Conservation (phyloP, 305 asterid species). For the Solanum hybrid region DNA sequence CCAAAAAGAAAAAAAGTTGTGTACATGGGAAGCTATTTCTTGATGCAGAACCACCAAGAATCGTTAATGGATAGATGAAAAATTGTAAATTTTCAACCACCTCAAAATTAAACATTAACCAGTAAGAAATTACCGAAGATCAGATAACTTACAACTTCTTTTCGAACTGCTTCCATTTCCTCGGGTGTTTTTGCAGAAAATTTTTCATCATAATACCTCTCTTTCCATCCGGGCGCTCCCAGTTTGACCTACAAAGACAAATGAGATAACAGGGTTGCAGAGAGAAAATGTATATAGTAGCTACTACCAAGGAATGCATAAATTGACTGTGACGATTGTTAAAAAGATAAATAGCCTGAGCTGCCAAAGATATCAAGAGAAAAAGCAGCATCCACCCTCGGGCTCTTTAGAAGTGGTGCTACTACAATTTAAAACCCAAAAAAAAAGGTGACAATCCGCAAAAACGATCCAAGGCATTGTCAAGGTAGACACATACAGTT, state of each 20-base stretch:
- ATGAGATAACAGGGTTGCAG: constrained; percentile 2
- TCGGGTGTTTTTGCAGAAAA: constrained; percentile 67
- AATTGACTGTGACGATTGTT: background rate
- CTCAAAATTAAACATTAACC: background rate
- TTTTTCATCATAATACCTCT: constrained; percentile 90
- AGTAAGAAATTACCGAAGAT: background rate
- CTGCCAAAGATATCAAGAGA: background rate
- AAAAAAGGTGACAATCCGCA: background rate
- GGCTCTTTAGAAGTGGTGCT: background rate
- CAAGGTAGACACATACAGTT: background rate
- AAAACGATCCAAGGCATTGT: background rate
- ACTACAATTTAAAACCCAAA: background rate
- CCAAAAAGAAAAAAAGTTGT: background rate
- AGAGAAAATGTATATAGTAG: background rate
- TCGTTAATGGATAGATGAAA: background rate
- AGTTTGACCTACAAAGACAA: constrained; percentile 54
- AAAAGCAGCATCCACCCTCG: background rate
- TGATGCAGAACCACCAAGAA: background rate
- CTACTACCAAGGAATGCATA: background rate
- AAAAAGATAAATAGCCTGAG: background rate
- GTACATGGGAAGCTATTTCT: background rate
- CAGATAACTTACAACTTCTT: constrained; percentile 66
- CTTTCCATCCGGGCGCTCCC: constrained; percentile 93
- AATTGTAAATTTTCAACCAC: background rate
- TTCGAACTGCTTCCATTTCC: constrained; percentile 69